Base-by-base conservation (phyloP, 495 filamentous ascomycete genomes). In the Halenospora varia region DNA sequence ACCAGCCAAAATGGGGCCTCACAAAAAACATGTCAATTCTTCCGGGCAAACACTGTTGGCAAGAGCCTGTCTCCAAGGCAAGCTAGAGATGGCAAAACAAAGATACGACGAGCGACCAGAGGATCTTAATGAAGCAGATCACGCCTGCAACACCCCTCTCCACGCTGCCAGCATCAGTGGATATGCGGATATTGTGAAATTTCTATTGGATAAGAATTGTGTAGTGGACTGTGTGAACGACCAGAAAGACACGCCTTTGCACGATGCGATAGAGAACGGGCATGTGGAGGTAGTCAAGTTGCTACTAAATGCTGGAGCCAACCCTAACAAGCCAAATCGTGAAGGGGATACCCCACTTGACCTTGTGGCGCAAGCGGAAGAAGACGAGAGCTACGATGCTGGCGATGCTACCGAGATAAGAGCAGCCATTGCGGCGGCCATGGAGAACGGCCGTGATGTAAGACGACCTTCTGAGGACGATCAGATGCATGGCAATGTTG, bases 201-300 rank as follows among this genome's bases (percentile, higher is more conserved):
- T 90, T 46, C 77, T 98, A 10, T 77, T 97, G 54, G 79, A 87
- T 6, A 83, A 87, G 51, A 89, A 90, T 23, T 96, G 91, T 70
- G 86, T 90, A 53, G 82, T 90, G 13, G 87, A 96, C 60, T 81
- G 80, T 49, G 75, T 81, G 49, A 90, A 89, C 65, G 88, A 92
- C 48, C 89, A 96, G 63, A 88, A 87, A 66, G 94, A 98, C 61
- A 96, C 94, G 0, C 95, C 94, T 18, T 77, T 98, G 26, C 88
- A 97, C 42, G 94, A 98, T 75, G 94, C 94, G 0, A 88, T 96
- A 24, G 93, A 97, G 62, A 97, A 97, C 66, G 88, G 90, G 1
- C 89, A 97, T 66, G 67, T 95, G 3, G 89, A 87, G n/a, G 91
- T 97, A 10, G 90, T 98, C 18, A 89, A 86, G 66, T 76, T 95